Base-by-base conservation (phyloP, 805 yeast species). In the Candida namnaoensis region DNA sequence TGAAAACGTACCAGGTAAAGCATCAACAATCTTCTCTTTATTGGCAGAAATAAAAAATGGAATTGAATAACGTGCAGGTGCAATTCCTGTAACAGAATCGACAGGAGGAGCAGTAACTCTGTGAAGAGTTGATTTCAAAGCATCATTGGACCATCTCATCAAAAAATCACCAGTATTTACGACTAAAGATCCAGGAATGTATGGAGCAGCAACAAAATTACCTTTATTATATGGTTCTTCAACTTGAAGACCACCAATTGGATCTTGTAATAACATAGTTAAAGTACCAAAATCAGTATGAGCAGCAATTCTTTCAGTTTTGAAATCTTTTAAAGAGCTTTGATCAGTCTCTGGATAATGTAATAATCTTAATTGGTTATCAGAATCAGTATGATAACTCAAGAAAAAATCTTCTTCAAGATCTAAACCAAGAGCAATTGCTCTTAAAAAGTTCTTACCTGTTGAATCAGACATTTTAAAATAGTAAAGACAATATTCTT, bases 241-340 rank as follows among this genome's bases (percentile, higher is more conserved):
- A 14, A 53, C 58, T 38, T 54, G 53, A 7, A 54, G 39, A 4
- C 57, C 57, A 14, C 57, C 58, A 44, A 52, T 46, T 25, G 39
- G 40, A 40, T 54, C 58, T 42, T 54, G 58, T 5, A 51, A 36
- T 6, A 53, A 37, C 53, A 54, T 50, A 0, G 57, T 54, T n/a
- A 54, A 32, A 6, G 57, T 53, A 25, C 57, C 58, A 38, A 51
- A 52, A 35, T 54, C 58, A 5, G 57, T 54, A 27, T 54, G 58
- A 5, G 57, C 56, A 15, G 54, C 58, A 26, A 54, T 53, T 44
- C 57, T 50, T 38, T 54, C 58, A 3, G 56, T 36, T 37, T 47
- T 51, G 2, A 54, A 53, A 1, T 34, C 36, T 37, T 43, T 43
- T 38, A 53, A 34, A n/a, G 39, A 40, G 2, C 19, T 30, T 35